phyloP scores from a whole-genome alignment of 2,329 filamentous ascomycete genomes.

The Exserohilum rostratum region DNA sequence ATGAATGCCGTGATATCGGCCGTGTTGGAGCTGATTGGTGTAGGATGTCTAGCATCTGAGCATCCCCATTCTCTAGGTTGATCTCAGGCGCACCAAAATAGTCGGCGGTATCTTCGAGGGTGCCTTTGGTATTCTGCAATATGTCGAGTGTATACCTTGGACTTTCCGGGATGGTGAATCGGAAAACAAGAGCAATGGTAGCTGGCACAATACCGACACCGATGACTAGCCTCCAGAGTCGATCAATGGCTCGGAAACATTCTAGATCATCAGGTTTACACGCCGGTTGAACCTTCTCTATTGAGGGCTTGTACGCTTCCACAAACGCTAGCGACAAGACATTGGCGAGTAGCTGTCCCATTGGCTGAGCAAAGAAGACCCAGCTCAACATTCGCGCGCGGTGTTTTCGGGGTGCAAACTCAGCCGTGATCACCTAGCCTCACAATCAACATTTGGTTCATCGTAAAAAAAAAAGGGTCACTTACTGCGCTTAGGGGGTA shows the following conservation, averaged over 20 bases:
- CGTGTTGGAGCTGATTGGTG: slow-evolving; percentile 9
- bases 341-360: slow-evolving; percentile 47
- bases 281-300: slow-evolving; percentile 21
- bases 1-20: slow-evolving; percentile 21
- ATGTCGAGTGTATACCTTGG: slow-evolving; percentile 51
- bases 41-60: slow-evolving; percentile 35
- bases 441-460: slow-evolving; percentile 1
- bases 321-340: slow-evolving; percentile 39
- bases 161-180: slow-evolving; percentile 51
- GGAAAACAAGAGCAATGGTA: slow-evolving; percentile 36
- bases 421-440: slow-evolving; percentile 41
- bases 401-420: slow-evolving; percentile 47
- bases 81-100: slow-evolving; percentile 38
- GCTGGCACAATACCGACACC: slow-evolving; percentile 50
- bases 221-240: slow-evolving; percentile 49
- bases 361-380: slow-evolving; percentile 52
- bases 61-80: slow-evolving; percentile 31
- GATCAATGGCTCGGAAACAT: slow-evolving; percentile 45
- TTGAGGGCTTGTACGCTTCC: slow-evolving; percentile 32
- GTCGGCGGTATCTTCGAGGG: slow-evolving; percentile 42
- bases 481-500: slow-evolving; percentile 46
- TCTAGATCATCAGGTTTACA: slow-evolving; percentile 26
- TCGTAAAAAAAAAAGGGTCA: neutral
- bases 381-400: slow-evolving; percentile 51
- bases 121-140: slow-evolving; percentile 41